Percentiles rank a stretch among this genome's conserved stretches.
Conservation (phyloP, 208 protist genomes). For the Trichomonas gallinae region DNA sequence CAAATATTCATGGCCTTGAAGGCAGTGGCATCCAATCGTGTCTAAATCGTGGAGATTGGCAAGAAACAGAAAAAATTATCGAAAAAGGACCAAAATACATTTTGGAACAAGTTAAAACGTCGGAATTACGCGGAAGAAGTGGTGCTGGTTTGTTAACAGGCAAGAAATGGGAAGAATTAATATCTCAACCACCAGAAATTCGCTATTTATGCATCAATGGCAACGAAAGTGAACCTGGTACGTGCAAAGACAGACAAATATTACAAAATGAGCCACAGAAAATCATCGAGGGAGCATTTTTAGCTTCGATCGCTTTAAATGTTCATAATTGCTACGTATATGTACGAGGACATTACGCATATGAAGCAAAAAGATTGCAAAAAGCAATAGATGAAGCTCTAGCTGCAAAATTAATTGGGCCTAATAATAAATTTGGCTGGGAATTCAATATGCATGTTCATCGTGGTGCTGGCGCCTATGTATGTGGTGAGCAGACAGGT, state of each 20-base stretch:
- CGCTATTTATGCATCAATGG: slow-evolving; percentile 96
- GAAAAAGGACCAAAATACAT: slow-evolving; percentile 85
- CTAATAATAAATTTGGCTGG: slow-evolving; percentile 84
- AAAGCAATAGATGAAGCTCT: slow-evolving; percentile 73
- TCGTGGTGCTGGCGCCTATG: slow-evolving; percentile 87
- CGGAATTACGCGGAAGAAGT: slow-evolving; percentile 83
- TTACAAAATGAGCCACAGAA: slow-evolving; percentile 96
- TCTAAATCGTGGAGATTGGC: slow-evolving; percentile 73
- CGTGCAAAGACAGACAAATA: slow-evolving; percentile 98
- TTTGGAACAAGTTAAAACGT: slow-evolving; percentile 75
- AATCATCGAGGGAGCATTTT: slow-evolving; percentile 83
- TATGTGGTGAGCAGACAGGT: slow-evolving; percentile 92
- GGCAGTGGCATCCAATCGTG: slow-evolving; percentile 69
- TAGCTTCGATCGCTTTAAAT: slow-evolving; percentile 85
- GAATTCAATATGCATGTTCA: slow-evolving; percentile 94
- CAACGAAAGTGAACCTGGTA: slow-evolving; percentile 94
- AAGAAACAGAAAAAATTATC: slow-evolving; percentile 86
- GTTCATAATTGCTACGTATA: slow-evolving; percentile 86
- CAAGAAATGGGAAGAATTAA: slow-evolving; percentile 97
- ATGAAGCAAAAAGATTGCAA: slow-evolving; percentile 75
- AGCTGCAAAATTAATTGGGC: slow-evolving; percentile 68
- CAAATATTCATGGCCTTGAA: slow-evolving; percentile 88
- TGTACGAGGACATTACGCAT: slow-evolving; percentile 92
- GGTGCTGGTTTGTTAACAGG: slow-evolving; percentile 91
- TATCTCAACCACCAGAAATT: slow-evolving; percentile 58